phyloP scores from a whole-genome alignment of 306 rosid species.

The Hippophae gyantsensis region DNA sequence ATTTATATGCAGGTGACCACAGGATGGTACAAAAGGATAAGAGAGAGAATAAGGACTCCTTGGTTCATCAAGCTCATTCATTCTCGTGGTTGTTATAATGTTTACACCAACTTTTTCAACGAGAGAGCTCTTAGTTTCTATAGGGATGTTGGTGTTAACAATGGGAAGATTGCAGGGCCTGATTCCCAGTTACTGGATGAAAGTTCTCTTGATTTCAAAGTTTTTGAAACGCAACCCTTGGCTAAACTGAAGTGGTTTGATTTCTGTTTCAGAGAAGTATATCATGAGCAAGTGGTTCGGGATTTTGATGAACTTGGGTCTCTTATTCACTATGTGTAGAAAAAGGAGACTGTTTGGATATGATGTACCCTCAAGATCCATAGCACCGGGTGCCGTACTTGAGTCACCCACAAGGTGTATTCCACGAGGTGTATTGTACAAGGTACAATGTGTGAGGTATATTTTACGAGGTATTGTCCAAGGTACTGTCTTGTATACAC shows the following conservation, averaged over 20 bases:
- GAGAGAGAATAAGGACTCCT: conserved; percentile 96
- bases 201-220: conserved; percentile 45
- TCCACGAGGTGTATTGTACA: too few species aligned
- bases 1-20: conserved; percentile 61
- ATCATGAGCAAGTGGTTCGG: conserved; percentile 39
- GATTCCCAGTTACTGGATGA: conserved; percentile 69
- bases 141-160: conserved; percentile 92
- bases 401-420: too few species aligned
- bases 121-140: conserved; percentile 85
- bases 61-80: conserved; percentile 94
- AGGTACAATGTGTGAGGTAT: too few species aligned
- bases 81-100: conserved; percentile 67
- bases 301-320: conserved; percentile 57
- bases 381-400: too few species aligned
- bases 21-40: conserved; percentile 85
- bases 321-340: conserved; percentile 41
- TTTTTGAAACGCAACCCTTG: conserved; percentile 59
- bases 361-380: too few species aligned
- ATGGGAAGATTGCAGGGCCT: conserved; percentile 93
- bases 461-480: too few species aligned
- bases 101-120: conserved; percentile 60
- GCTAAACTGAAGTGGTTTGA: conserved; percentile 74
- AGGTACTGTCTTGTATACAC: too few species aligned
- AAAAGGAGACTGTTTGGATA: conserved; percentile 6
- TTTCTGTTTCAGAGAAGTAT: conserved; percentile 83